These are phyloP conservation scores for Saccharomycopsis selenospora DNA, from an alignment of 805 yeast genomes.

Conservation along the genomic window DNA sequence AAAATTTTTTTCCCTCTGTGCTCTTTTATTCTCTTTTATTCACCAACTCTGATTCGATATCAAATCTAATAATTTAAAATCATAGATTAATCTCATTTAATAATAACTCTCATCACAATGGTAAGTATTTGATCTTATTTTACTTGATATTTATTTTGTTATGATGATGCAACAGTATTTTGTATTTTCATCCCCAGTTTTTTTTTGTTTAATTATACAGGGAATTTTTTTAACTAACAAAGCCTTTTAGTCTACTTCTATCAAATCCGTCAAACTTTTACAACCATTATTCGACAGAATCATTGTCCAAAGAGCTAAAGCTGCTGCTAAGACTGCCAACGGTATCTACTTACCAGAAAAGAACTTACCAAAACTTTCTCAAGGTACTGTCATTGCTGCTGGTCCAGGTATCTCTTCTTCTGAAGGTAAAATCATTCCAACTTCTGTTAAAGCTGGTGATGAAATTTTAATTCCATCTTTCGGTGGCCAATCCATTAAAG, in stretches of 20 bases:
- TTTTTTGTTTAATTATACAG: too few species aligned
- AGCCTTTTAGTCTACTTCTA: slow-evolving; percentile 53
- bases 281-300: slow-evolving; percentile 94
- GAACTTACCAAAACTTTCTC: slow-evolving; percentile 88
- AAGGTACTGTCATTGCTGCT: slow-evolving; percentile 86
- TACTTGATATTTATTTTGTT: too few species aligned
- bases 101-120: too few species aligned
- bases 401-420: slow-evolving; percentile 87
- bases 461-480: slow-evolving; percentile 88
- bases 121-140: too few species aligned
- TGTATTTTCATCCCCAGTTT: too few species aligned
- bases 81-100: too few species aligned
- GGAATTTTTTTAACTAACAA: too few species aligned
- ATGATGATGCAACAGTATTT: too few species aligned
- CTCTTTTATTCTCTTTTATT: too few species aligned
- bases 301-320: slow-evolving; percentile 89
- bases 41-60: too few species aligned
- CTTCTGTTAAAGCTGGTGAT: slow-evolving; percentile 84
- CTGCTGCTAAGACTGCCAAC: slow-evolving; percentile 82
- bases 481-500: slow-evolving; percentile 86
- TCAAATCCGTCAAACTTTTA: slow-evolving; percentile 79
- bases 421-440: slow-evolving; percentile 64
- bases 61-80: too few species aligned
- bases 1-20: too few species aligned
- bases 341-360: slow-evolving; percentile 94